A percentile compares a stretch with the other conserved stretches of the same genome.
Conservation (phyloP, 495 filamentous ascomycete genomes). For the Poronia punctata region DNA sequence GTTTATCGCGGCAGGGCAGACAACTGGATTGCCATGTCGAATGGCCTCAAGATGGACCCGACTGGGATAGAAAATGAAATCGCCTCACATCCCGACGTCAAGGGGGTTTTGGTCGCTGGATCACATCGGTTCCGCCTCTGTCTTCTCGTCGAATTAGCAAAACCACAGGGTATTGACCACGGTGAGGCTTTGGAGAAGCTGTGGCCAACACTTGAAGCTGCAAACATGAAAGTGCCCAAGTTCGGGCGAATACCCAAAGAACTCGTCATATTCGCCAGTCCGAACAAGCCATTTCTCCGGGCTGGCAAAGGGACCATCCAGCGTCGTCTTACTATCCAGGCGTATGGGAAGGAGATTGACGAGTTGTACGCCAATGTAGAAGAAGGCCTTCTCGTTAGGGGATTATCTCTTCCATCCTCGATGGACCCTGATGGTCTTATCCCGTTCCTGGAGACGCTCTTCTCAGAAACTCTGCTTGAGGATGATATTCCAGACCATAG, state of each 20-base stretch:
- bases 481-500: background rate
- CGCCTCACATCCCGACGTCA: slow-evolving; percentile 27
- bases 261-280: background rate
- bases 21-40: slow-evolving; percentile 49
- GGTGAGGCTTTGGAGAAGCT: background rate
- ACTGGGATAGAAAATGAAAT: slow-evolving; percentile 36
- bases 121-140: slow-evolving; percentile 35
- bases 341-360: background rate
- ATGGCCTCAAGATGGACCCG: slow-evolving; percentile 51
- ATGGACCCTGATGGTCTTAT: background rate
- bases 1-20: slow-evolving; percentile 39
- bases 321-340: background rate
- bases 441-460: background rate
- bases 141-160: slow-evolving; percentile 40
- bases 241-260: background rate
- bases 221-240: slow-evolving; percentile 4
- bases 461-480: background rate
- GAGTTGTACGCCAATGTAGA: background rate
- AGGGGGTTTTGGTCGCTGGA: slow-evolving; percentile 38
- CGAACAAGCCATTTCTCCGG: background rate
- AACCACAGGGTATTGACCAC: background rate
- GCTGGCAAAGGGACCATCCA: background rate
- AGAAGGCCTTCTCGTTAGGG: background rate
- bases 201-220: slow-evolving; percentile 13
- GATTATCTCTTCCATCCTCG: background rate